Conservation (phyloP, 1,284 basidiomycete species). For the Ceratobasidium sp. region DNA sequence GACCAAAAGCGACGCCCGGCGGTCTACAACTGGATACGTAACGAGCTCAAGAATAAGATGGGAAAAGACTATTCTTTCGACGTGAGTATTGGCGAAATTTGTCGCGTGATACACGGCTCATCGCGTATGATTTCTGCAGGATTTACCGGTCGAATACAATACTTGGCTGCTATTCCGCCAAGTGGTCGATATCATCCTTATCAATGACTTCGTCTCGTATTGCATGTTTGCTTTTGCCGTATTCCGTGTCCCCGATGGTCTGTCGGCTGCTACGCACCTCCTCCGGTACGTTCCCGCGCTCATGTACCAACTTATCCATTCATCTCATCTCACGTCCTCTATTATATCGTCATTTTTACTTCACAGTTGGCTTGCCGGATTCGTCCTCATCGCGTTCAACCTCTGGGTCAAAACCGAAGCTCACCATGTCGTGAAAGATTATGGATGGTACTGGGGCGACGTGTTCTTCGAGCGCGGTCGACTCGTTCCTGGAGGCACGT, state of each 20-base stretch:
- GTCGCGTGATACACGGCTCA: too few relatives aligned
- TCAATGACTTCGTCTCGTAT: slow-evolving; percentile 97
- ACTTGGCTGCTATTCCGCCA: slow-evolving; percentile 94
- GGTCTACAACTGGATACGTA: slow-evolving; percentile 84
- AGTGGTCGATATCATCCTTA: slow-evolving; percentile 92
- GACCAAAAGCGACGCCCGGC: slow-evolving; percentile 76
- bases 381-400: slow-evolving; percentile 92
- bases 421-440: slow-evolving; percentile 94
- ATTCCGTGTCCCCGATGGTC: slow-evolving; percentile 83
- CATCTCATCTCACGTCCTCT: not conserved
- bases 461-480: slow-evolving; percentile 90
- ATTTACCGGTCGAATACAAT: slow-evolving; percentile 86
- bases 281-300: slow-evolving; percentile 68
- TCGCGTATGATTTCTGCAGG: slow-evolving; percentile 59
- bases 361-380: slow-evolving; percentile 85
- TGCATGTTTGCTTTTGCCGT: slow-evolving; percentile 95
- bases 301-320: too few relatives aligned
- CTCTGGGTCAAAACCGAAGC: slow-evolving; percentile 99
- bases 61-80: slow-evolving; percentile 94
- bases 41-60: slow-evolving; percentile 93
- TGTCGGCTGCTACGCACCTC: slow-evolving; percentile 80
- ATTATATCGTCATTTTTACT: too few relatives aligned
- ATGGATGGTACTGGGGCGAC: slow-evolving; percentile 99
- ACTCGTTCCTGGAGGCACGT: slow-evolving; percentile 39
- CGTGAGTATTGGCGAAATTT: slow-evolving; percentile 61